Evolutionary conservation across 192 early-diverging fungal genomes (phyloP), one percentile per base, ranked within the genome.

Genomic region (Entrophospora sp.): DNA sequence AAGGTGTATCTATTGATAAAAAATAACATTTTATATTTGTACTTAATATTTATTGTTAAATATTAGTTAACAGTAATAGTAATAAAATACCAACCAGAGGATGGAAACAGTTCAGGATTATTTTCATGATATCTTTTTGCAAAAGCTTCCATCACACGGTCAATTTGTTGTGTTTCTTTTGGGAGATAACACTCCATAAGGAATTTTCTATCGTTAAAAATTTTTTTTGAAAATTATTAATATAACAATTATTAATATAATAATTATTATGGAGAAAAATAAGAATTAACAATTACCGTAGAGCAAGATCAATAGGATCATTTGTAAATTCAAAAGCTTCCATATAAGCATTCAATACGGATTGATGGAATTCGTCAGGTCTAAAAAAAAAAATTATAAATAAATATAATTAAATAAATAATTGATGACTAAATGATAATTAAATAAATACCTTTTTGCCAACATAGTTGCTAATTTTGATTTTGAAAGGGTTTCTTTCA

Each of bases 81-180:
- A 42, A 45, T 25, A 28, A 20, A 32, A 5, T 22, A 35, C 6
- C 49, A 70, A 75, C 70, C 72, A 27, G 78, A 68, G 9, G 82
- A 79, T 35, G 74, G 75, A 46, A 86, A 83, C 40, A 92, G 64
- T 43, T 79, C 78, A 0, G 79, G 75, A 68, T 92, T 92, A 69
- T 83, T 84, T 28, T 67, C 67, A 72, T 87, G 79, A 67, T 91
- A 93, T 49, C 80, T 80, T 65, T 74, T 73, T 16, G 88, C 85
- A 79, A 93, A 93, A 10, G 84, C 75, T 24, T 81, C 81, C 57
- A 93, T 77, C 28, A 88, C 82, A 22, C 88, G 80, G 71, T 93
- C 91, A 62, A 93, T 93, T 71, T 93, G 87, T 75, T 91, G 89
- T 40, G 84, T 77, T 76, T 93, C 91, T 46, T 85, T 83, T 7